phyloP scores from a whole-genome alignment of 2,329 filamentous ascomycete species.

The Rhexocercosporidium sp. region DNA sequence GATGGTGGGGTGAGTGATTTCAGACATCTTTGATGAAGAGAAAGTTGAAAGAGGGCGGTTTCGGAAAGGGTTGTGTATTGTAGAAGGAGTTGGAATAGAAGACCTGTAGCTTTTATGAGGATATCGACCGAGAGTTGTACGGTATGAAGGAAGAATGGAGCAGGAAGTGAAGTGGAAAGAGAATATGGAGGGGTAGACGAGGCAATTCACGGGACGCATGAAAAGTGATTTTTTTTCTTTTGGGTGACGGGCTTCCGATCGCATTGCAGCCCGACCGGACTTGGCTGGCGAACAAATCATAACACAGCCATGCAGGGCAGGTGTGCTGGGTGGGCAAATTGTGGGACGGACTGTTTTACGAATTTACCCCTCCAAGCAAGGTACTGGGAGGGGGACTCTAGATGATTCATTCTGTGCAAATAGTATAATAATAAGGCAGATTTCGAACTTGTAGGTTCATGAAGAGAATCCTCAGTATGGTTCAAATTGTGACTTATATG shows the following conservation, averaged over 20 bases:
- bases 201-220: neutral
- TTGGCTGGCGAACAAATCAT: neutral
- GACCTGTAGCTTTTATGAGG: neutral
- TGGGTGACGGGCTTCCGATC: too few relatives aligned
- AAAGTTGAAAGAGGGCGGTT: neutral
- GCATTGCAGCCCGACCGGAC: too few relatives aligned
- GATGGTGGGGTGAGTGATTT: conserved; percentile 63
- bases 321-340: neutral
- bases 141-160: neutral
- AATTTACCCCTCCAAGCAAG: neutral
- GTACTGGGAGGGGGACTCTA: neutral
- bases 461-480: too few relatives aligned
- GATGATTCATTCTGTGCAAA: too few relatives aligned
- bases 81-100: neutral
- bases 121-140: neutral
- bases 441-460: too few relatives aligned
- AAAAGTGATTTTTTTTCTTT: conserved; percentile 7
- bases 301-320: neutral
- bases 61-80: neutral
- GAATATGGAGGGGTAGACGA: conserved; percentile 15
- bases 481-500: too few relatives aligned
- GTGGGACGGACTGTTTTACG: neutral
- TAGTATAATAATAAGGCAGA: too few relatives aligned
- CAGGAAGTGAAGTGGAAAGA: neutral
- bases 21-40: conserved; percentile 48